Conservation (phyloP, 176 grass and related monocot genomes). For the Bolboschoenus planiculmis region DNA sequence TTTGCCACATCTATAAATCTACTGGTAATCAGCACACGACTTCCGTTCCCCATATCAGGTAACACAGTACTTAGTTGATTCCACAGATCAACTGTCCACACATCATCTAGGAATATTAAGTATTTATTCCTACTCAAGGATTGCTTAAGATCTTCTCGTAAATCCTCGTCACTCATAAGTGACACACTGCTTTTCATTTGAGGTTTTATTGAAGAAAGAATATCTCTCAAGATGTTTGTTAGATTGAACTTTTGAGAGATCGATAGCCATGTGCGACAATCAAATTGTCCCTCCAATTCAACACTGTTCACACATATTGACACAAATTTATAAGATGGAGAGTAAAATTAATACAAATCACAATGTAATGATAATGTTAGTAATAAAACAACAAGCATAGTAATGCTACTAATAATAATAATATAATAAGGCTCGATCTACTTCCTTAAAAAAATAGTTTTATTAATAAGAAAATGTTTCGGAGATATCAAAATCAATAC, state of each 20-base stretch:
- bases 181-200: neutral
- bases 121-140: neutral
- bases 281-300: neutral
- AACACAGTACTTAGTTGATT: neutral
- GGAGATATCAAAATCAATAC: too few species aligned
- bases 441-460: too few species aligned
- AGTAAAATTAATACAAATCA: too few species aligned
- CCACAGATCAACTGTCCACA: neutral
- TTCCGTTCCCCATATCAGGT: neutral
- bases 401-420: too few species aligned
- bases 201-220: neutral
- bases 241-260: neutral
- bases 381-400: too few species aligned
- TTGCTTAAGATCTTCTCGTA: neutral
- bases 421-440: too few species aligned
- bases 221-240: neutral
- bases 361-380: too few species aligned
- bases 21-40: slow-evolving; percentile 3
- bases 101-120: slow-evolving; percentile 9
- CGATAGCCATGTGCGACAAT: neutral
- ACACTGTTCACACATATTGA: neutral
- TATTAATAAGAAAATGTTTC: too few species aligned
- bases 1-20: neutral
- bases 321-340: too few species aligned
- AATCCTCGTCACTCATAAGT: neutral